phyloP scores from a whole-genome alignment of 805 yeast genomes.

The Lipomyces oligophaga region DNA sequence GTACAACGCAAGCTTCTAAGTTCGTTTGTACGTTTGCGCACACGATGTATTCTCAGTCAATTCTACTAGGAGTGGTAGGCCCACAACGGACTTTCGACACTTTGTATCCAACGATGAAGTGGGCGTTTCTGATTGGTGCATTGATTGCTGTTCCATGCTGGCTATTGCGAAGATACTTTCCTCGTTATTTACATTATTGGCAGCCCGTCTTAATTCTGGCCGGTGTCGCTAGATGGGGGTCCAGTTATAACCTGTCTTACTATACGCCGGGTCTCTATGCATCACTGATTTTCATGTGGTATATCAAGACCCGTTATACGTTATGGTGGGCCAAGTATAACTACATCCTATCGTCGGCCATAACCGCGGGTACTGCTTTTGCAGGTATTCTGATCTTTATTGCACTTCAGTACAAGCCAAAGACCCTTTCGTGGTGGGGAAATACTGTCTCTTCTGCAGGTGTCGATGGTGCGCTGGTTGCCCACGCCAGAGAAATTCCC shows the following conservation, averaged over 20 bases:
- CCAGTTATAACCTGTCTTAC: slow-evolving; percentile 64
- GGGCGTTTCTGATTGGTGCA: slow-evolving; percentile 61
- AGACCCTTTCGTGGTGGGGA: slow-evolving; percentile 62
- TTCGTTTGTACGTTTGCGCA: slow-evolving; percentile 48
- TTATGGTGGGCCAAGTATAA: slow-evolving; percentile 76
- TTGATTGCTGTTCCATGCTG: slow-evolving; percentile 44
- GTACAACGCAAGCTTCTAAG: slow-evolving; percentile 41
- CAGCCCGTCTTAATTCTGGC: slow-evolving; percentile 65
- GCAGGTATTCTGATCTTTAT: slow-evolving; percentile 57
- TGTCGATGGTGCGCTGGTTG: slow-evolving; percentile 11
- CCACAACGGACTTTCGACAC: slow-evolving; percentile 56
- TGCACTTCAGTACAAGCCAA: slow-evolving; percentile 43
- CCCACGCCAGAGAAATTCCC: slow-evolving; percentile 4
- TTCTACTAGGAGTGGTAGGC: slow-evolving; percentile 63
- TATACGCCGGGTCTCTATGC: slow-evolving; percentile 67
- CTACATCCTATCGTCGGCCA: slow-evolving; percentile 59
- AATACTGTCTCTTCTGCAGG: slow-evolving; percentile 33
- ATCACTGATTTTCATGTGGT: slow-evolving; percentile 55
- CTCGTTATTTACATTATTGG: slow-evolving; percentile 41
- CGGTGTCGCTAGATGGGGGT: slow-evolving; percentile 17
- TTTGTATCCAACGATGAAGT: slow-evolving; percentile 51
- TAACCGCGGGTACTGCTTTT: slow-evolving; percentile 64
- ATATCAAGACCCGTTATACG: slow-evolving; percentile 51
- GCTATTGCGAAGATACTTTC: slow-evolving; percentile 23
- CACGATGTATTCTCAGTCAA: slow-evolving; percentile 52